Evolutionary conservation across 768 basidiomycete species (phyloP), one percentile per base, ranked within the genome.

Genomic region (Collybia sordida): DNA sequence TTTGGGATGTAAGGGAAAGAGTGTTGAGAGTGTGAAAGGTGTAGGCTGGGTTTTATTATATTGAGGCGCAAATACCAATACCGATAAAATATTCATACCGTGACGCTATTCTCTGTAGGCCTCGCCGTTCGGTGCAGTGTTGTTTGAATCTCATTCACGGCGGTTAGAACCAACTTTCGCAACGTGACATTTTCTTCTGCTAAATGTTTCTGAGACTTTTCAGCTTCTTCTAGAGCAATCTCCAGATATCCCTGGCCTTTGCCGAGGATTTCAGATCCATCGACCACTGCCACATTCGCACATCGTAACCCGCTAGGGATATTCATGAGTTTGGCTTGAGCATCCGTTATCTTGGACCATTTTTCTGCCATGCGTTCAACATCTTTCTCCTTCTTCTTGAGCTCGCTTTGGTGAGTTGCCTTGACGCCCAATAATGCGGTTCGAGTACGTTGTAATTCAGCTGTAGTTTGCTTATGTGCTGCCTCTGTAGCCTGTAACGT

Each of bases 311-410:
- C 86, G 47, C 80, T 74, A 4, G 77, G 66, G 1, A 72, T 60
- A 0, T 67, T 56, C 11, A 72, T 70, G 4, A 85, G 67, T 63
- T 85, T 88, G 0, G 78, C 64, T 64, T 93, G 91, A 8, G 75
- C 63, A 49, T 91, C 90, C 4, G 80, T 69, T 15, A 93, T 63
- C 61, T 84, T 91, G 23, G 74, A 70, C 88, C 88, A 91, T 55
- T 81, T 83, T 42, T 93, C 90, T 22, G 79, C 56, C 62, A 87
- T 82, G 15, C 83, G 77, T 58, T 93, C 90, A 15, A 85, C 67
- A 35, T 93, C 90, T 56, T 85, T 86, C 57, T 94, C 91, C 59
- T 80, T 81, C 73, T 87, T 88, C 76, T 86, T 91, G 27, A 90
- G 63, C 62, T 93, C 92, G 28, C 75, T 73, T 49, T 81, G 76